Conservation (phyloP, 2,329 filamentous ascomycete species). For the Coniella vitis region DNA sequence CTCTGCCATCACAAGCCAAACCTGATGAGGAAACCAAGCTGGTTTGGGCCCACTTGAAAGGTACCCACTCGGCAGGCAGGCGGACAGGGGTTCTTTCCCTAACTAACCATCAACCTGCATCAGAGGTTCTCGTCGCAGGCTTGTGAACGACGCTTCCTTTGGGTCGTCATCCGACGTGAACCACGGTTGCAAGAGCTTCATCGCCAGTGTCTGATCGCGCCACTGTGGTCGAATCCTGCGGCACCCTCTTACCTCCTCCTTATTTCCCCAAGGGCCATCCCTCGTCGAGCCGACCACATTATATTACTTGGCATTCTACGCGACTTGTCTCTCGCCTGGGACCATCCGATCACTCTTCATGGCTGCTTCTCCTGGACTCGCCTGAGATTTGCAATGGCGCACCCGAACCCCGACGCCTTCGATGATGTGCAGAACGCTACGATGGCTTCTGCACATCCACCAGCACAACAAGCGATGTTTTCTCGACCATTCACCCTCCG, state of each 20-base stretch:
- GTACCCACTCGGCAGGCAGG: conserved; percentile 10
- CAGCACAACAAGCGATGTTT: conserved; percentile 19
- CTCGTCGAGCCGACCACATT: conserved; percentile 5
- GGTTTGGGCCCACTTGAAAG: not conserved
- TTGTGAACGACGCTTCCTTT: conserved; percentile 2
- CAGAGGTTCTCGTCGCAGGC: conserved; percentile 3
- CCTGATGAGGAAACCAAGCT: not conserved
- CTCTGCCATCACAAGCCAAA: conserved; percentile 3
- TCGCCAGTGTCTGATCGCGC: not conserved
- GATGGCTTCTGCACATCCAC: conserved; percentile 12
- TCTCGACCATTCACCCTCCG: conserved; percentile 54
- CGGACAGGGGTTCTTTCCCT: conserved; percentile 8
- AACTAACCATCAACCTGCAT: conserved; percentile 1
- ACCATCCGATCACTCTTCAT: conserved; percentile 4
- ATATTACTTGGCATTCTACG: not conserved
- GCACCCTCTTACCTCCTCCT: not conserved
- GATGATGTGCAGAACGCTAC: conserved; percentile 27
- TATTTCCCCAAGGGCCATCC: not conserved
- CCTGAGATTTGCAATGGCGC: conserved; percentile 25
- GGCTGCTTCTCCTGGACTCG: conserved; percentile 23
- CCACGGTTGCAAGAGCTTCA: not conserved
- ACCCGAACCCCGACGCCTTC: conserved; percentile 21
- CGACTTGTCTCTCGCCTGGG: conserved; percentile 1
- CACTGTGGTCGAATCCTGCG: not conserved
- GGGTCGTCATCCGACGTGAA: not conserved